phyloP scores from a whole-genome alignment of 805 yeast species.

The Hanseniaspora occidentalis region DNA sequence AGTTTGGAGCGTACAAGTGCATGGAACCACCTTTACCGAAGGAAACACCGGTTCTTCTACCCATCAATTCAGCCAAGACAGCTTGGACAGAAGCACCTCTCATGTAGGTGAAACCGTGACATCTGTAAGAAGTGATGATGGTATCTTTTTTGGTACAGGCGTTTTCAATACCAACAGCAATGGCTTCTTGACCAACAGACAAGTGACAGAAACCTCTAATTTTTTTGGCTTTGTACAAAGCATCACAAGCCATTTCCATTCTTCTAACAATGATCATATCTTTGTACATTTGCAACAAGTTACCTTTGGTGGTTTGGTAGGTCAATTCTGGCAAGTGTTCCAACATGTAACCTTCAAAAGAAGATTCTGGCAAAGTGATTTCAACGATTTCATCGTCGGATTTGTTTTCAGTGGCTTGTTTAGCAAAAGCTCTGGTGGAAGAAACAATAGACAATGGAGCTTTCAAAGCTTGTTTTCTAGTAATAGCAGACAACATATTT shows the following conservation, averaged over 20 bases:
- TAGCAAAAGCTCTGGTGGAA: constrained; percentile 10
- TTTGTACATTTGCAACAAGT: constrained; percentile 84
- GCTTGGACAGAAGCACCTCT: constrained; percentile 88
- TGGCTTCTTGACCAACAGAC: constrained; percentile 97
- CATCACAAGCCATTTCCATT: constrained; percentile 98
- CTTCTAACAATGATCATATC: constrained; percentile 91
- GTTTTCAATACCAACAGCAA: constrained; percentile 95
- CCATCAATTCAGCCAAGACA: constrained; percentile 93
- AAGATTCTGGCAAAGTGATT: constrained; percentile 60
- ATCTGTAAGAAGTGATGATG: constrained; percentile 93
- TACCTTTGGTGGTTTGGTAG: constrained; percentile 69
- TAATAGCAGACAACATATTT: constrained; percentile 6
- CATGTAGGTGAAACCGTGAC: constrained; percentile 97
- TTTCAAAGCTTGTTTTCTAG: no score
- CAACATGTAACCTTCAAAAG: constrained; percentile 78
- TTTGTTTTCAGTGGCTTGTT: constrained; percentile 8
- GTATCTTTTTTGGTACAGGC: constrained; percentile 81
- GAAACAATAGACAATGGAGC: no score
- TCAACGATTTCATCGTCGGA: constrained; percentile 21
- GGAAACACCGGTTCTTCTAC: constrained; percentile 89
- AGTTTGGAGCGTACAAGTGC: constrained; percentile 95
- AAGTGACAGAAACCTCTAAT: constrained; percentile 98
- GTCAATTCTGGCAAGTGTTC: constrained; percentile 51
- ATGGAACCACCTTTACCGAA: constrained; percentile 99
- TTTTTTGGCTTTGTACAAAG: constrained; percentile 94